Base-by-base conservation (phyloP, 257 asterid species). In the Parsonsia alboflavescens region DNA sequence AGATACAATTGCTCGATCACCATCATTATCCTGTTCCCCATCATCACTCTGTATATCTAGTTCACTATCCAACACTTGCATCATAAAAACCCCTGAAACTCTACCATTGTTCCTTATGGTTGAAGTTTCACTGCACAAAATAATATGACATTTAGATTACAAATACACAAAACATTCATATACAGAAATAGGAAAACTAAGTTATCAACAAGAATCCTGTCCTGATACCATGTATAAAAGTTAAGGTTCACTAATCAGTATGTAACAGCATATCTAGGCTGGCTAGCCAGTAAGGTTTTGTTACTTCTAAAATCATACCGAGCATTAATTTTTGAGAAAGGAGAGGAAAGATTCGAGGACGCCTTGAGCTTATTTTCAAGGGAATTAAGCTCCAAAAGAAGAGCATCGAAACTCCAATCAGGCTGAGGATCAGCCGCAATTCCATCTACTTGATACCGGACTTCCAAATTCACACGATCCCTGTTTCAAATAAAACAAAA, bases 331-430 rank as follows among this genome's bases (percentile, higher is more conserved):
- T 87, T 88, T 62, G 86, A 74, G 76, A 86, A 84, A 24, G 92
- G 82, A 30, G 77, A 64, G 7, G 89, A 78, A 80, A 81, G 74
- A 63, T 81, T 79, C 45, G 80, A 74, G 64, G 72, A 69, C 21
- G 49, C 68, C 72, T 73, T 82, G 58, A 78, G 82, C 81, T 74
- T 83, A 56, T 85, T 83, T 73, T 93, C 88, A 42, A 87, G 85
- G 12, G 84, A 79, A 44, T 83, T 83, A 30, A 91, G 88, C 86
- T 93, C 97, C 17, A 70, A 78, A 6, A 90, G 72, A 78, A 93
- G 85, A 75, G 81, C 82, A 72, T 89, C 92, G 19, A 91, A 87
- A 70, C 87, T 93, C 95, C 97, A 93, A 82, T 93, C 96, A 0
- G 97, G 97, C 42, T 88, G 88, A 15, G 98, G 97, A 80, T 89